Percentiles rank a stretch among this genome's conserved stretches.
These are phyloP conservation scores for Herpotrichia juniperi DNA, from an alignment of 2,329 filamentous ascomycete genomes.

Conservation along the genomic window DNA sequence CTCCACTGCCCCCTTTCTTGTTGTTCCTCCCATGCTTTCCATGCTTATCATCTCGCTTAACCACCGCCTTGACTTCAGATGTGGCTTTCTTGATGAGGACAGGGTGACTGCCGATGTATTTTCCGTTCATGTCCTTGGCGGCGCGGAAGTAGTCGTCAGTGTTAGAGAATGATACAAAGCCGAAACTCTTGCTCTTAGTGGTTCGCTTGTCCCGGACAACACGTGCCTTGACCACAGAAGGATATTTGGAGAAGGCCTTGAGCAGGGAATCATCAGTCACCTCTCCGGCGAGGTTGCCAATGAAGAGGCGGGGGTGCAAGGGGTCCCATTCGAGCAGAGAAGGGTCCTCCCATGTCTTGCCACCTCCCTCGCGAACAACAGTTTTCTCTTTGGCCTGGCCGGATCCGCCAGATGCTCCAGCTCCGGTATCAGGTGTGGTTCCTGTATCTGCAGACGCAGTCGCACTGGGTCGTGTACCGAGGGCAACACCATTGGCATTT, in stretches of 20 bases:
- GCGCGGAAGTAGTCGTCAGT: conserved; percentile 96
- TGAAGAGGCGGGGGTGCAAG: conserved; percentile 90
- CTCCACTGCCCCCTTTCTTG: conserved; percentile 50
- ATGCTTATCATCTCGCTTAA: conserved; percentile 55
- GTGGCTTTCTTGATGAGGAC: conserved; percentile 86
- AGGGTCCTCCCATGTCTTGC: conserved; percentile 89
- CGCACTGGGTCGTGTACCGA: conserved; percentile 24
- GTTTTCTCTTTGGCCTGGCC: conserved; percentile 77
- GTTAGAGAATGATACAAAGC: conserved; percentile 94
- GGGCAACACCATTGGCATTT: not conserved
- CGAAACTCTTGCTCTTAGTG: conserved; percentile 94
- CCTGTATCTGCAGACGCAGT: conserved; percentile 42
- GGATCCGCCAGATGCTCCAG: conserved; percentile 49
- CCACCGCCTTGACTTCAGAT: conserved; percentile 84
- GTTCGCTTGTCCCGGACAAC: conserved; percentile 96
- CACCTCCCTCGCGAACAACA: conserved; percentile 85
- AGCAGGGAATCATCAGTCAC: conserved; percentile 94
- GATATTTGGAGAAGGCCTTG: conserved; percentile 90
- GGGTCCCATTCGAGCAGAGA: conserved; percentile 95
- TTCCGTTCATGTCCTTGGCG: conserved; percentile 97
- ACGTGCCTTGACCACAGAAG: conserved; percentile 87
- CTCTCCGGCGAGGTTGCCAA: conserved; percentile 95
- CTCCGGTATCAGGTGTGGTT: conserved; percentile 52
- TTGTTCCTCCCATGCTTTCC: conserved; percentile 54
- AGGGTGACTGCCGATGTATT: conserved; percentile 98